Evolutionary conservation across 345 rosid species (phyloP).

Genomic region (Hibiscus trionum): DNA sequence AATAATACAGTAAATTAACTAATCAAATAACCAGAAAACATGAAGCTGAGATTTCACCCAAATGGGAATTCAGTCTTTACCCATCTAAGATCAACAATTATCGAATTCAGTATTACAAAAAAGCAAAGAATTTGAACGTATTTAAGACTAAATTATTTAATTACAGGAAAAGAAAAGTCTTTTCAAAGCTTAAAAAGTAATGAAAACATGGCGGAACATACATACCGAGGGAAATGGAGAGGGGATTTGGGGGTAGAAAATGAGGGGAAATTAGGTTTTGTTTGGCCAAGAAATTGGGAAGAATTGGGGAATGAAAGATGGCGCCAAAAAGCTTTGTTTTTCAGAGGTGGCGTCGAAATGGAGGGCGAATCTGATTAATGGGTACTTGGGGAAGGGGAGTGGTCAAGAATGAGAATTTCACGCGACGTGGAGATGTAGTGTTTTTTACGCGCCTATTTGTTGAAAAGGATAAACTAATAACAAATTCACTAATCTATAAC

Average conservation of each 20-base stretch:
- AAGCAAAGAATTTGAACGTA: not conserved
- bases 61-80: slow-evolving; percentile 10
- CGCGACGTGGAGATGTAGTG: not conserved
- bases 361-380: not conserved
- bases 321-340: not conserved
- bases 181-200: not conserved
- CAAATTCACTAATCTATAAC: too few relatives aligned
- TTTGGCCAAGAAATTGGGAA: not conserved
- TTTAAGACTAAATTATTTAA: not conserved
- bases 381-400: not conserved
- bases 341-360: not conserved
- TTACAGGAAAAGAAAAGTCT: not conserved
- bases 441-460: not conserved
- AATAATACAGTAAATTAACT: slow-evolving; percentile 20
- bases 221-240: slow-evolving; percentile 5
- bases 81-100: slow-evolving; percentile 18
- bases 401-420: not conserved
- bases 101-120: not conserved
- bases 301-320: not conserved
- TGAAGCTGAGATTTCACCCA: slow-evolving; percentile 14
- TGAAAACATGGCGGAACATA: not conserved
- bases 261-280: not conserved
- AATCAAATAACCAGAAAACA: slow-evolving; percentile 12
- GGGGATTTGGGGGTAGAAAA: not conserved
- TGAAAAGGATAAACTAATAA: too few relatives aligned